These are phyloP conservation scores for Colletotrichum karsti DNA, from an alignment of 2,329 filamentous ascomycete genomes.

Conservation along the genomic window DNA sequence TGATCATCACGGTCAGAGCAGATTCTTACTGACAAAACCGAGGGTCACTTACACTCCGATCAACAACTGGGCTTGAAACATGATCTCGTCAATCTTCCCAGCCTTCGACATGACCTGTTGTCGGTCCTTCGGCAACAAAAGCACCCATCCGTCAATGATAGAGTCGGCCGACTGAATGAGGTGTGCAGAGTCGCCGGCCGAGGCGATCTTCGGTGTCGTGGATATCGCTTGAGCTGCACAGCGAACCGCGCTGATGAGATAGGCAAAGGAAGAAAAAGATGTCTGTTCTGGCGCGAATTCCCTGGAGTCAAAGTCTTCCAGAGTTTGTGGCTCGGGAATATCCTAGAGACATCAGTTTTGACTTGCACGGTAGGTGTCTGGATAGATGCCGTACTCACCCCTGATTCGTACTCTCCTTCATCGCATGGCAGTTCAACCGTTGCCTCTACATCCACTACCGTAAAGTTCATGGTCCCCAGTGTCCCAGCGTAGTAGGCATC, in stretches of 20 bases:
- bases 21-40: too few species aligned
- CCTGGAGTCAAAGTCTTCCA: slow-evolving; percentile 69
- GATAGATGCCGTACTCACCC: slow-evolving; percentile 44
- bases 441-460: slow-evolving; percentile 49
- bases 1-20: too few species aligned
- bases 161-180: slow-evolving; percentile 45
- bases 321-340: slow-evolving; percentile 52
- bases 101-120: slow-evolving; percentile 40
- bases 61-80: slow-evolving; percentile 38
- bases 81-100: slow-evolving; percentile 39
- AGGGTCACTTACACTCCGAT: slow-evolving; percentile 33
- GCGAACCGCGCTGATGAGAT: slow-evolving; percentile 71
- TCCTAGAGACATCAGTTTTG: slow-evolving; percentile 33
- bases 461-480: slow-evolving; percentile 35
- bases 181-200: slow-evolving; percentile 34
- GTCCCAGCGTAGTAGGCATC: slow-evolving; percentile 58
- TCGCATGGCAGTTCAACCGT: slow-evolving; percentile 72
- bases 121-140: slow-evolving; percentile 43
- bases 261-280: slow-evolving; percentile 72
- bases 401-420: slow-evolving; percentile 60
- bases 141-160: slow-evolving; percentile 46
- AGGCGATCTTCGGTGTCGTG: slow-evolving; percentile 29
- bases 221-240: slow-evolving; percentile 36
- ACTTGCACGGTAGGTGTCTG: background rate
- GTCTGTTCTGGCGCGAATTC: slow-evolving; percentile 63